Percentiles rank a stretch among this genome's conserved stretches.
Conservation (phyloP, 2,329 filamentous ascomycete species). For the Aspergillus uvarum region DNA sequence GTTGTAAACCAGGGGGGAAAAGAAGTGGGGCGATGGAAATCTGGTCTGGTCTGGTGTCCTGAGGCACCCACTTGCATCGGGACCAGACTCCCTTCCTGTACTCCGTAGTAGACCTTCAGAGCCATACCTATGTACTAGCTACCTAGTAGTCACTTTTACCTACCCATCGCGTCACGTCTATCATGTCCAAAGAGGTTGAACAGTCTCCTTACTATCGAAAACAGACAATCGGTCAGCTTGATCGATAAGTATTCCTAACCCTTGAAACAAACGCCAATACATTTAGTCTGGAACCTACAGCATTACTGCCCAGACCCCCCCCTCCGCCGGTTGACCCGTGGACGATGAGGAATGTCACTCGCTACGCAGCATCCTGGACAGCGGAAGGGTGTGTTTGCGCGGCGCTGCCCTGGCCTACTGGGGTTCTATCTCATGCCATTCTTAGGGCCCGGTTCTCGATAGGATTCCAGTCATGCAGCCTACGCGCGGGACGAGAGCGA, state of each 20-base stretch:
- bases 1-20: neutral
- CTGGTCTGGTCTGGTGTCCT: neutral
- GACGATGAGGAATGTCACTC: constrained; percentile 1
- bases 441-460: neutral
- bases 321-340: neutral
- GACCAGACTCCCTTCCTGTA: too few species aligned
- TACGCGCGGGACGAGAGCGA: neutral
- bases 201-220: neutral
- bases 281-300: neutral
- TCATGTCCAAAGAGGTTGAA: neutral
- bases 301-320: constrained; percentile 5
- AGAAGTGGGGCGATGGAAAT: neutral
- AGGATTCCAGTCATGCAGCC: neutral
- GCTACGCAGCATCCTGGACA: neutral
- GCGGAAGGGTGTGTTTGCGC: neutral
- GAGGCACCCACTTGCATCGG: neutral
- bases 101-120: too few species aligned
- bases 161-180: neutral
- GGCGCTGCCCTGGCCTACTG: neutral
- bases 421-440: neutral
- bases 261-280: neutral
- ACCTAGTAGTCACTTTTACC: too few species aligned
- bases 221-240: neutral
- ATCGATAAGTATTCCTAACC: neutral
- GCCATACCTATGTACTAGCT: too few species aligned